Conservation (phyloP, 495 filamentous ascomycete species). For the Penicillium flavigenum region DNA sequence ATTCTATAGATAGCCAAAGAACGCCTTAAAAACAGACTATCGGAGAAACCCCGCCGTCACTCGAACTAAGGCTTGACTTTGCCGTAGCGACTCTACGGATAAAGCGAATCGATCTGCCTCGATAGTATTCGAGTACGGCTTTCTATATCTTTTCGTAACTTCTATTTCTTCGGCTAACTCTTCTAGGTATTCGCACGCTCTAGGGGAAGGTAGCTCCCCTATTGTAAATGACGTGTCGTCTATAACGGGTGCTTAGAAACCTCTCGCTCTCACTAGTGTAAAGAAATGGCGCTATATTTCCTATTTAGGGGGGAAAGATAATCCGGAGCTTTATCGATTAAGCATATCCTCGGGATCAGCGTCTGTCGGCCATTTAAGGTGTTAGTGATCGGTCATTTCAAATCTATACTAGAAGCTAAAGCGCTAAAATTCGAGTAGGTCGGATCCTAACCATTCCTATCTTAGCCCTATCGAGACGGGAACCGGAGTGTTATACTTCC, state of each 20-base stretch:
- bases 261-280: background rate
- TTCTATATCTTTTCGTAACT: background rate
- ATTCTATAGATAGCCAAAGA: no score
- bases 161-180: no score
- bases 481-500: background rate
- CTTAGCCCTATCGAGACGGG: background rate
- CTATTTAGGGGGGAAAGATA: no score
- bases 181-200: no score
- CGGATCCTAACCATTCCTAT: background rate
- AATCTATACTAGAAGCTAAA: no score
- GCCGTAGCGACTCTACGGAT: background rate
- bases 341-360: no score
- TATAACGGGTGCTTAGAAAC: background rate
- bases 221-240: background rate
- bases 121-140: background rate
- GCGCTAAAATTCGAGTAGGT: slow-evolving; percentile 10
- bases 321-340: no score
- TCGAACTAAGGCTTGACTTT: background rate
- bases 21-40: no score
- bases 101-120: slow-evolving; percentile 1
- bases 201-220: background rate
- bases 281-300: background rate
- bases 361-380: no score
- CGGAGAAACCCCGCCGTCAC: no score
- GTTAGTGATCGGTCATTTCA: no score